Evolutionary conservation across 2,329 filamentous ascomycete genomes (phyloP).

Genomic region (Venturia effusa): DNA sequence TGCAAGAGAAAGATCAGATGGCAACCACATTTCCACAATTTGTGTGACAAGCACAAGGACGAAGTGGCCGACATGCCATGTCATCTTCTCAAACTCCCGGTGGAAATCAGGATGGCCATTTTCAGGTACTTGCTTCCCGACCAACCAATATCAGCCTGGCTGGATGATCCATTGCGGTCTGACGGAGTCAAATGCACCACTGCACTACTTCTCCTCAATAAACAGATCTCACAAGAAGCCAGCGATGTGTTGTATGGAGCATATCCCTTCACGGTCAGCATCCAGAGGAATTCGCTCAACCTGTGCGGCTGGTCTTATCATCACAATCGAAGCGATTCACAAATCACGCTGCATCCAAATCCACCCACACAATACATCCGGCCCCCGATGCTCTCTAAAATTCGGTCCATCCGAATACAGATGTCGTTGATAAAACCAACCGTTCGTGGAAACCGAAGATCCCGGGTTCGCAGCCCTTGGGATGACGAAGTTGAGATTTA

Average conservation of each 20-base stretch:
- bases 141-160: slow-evolving; percentile 5
- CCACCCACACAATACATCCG: background rate
- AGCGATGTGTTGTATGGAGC: slow-evolving; percentile 6
- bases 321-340: background rate
- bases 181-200: slow-evolving; percentile 6
- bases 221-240: slow-evolving; percentile 4
- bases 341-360: background rate
- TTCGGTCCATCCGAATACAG: slow-evolving; percentile 6
- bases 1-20: slow-evolving; percentile 5
- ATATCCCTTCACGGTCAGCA: slow-evolving; percentile 5
- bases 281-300: background rate
- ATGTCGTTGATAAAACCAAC: slow-evolving; percentile 5
- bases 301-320: slow-evolving; percentile 3
- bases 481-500: slow-evolving; percentile 5
- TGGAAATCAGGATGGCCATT: slow-evolving; percentile 5
- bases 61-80: background rate
- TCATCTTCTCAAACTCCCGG: slow-evolving; percentile 4
- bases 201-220: slow-evolving; percentile 7
- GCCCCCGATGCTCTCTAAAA: slow-evolving; percentile 7
- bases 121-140: slow-evolving; percentile 10
- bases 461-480: background rate
- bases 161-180: slow-evolving; percentile 1
- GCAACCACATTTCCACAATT: background rate
- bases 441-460: background rate
- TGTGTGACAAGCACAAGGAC: slow-evolving; percentile 9